Base-by-base conservation (phyloP, 2,329 filamentous ascomycete genomes). In the Proliferodiscus dingleyae region DNA sequence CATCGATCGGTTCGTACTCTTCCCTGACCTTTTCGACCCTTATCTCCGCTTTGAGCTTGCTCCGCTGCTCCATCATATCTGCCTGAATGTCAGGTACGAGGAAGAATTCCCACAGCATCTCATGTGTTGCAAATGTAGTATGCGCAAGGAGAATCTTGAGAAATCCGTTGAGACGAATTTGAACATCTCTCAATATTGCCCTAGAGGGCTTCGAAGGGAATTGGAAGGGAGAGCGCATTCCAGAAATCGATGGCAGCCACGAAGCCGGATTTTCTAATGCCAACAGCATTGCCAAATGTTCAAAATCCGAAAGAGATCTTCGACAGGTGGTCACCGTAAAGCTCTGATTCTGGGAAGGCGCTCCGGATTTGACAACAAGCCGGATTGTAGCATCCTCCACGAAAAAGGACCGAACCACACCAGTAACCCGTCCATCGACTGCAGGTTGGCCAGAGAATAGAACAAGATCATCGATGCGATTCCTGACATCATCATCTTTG, bases 91-190 rank as follows among this genome's bases (percentile, higher is more conserved):
- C 93, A 1, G 93, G 93, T 10, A 98, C 90, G 1, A 98, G 76
- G 67, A 98, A 95, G 68, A 98, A 98, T 60, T 98, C 93, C 94
- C 93, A 98, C 2, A 98, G 76, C 77, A 97, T 89, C 69, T 98
- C 93, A 61, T 98, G 94, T 0, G 88, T 95, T 0, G 89, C 80
- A 62, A 98, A 96, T 0, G 93, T 97, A 3, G 91, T 86, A 61
- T 98, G 93, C 7, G 80, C 75, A 21, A 98, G 75, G 52, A 98
- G 76, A 15, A 89, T 88, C 54, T 87, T 88, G 56, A 98, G 70
- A 59, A 97, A 96, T 56, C 81, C 85, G 66, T 98, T 89, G 16
- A 95, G 80, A 13, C 85, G 81, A 36, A 89, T 71, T 63, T 98
- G 94, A 41, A 90, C 85, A 58, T 97, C 89, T 52, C 89, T 85